These are phyloP conservation scores for Amoeboaphelidium occidentale DNA, from an alignment of 371 early-diverging fungal species.

Conservation along the genomic window DNA sequence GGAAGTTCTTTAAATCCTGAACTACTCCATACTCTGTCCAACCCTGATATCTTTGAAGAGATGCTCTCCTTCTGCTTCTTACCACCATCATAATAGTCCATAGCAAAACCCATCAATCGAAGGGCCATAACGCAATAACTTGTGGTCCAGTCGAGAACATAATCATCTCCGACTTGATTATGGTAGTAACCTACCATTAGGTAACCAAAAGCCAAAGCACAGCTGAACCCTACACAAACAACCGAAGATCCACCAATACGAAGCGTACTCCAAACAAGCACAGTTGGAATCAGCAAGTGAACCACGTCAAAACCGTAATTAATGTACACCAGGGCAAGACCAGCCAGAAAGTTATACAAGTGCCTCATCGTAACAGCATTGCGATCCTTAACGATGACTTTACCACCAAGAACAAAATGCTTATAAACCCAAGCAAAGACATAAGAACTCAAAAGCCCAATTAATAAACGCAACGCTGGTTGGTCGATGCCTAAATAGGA, in stretches of 20 bases:
- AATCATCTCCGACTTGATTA: conserved; percentile 9
- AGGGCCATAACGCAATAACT: conserved; percentile 42
- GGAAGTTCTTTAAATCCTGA: conserved; percentile 23
- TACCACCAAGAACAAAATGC: background rate
- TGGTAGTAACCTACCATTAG: conserved; percentile 25
- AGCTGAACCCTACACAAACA: conserved; percentile 16
- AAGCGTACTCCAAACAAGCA: conserved; percentile 10
- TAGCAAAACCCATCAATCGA: conserved; percentile 38
- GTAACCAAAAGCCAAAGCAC: conserved; percentile 32
- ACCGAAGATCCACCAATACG: conserved; percentile 13
- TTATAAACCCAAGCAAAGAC: background rate
- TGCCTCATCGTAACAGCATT: conserved; percentile 20
- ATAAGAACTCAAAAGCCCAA: background rate
- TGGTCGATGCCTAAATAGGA: too few species aligned
- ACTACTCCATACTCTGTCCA: conserved; percentile 1
- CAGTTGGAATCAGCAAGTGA: conserved; percentile 28
- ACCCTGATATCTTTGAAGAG: conserved; percentile 2
- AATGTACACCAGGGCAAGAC: conserved; percentile 25
- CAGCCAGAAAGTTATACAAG: conserved; percentile 19
- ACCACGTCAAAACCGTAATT: conserved; percentile 28
- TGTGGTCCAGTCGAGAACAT: conserved; percentile 43
- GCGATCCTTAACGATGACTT: background rate
- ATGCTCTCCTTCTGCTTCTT: background rate
- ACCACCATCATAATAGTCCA: conserved; percentile 34
- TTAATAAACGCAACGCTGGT: background rate